Evolutionary conservation across 176 grass and related monocot genomes (phyloP).

Genomic region (Carex scoparia): DNA sequence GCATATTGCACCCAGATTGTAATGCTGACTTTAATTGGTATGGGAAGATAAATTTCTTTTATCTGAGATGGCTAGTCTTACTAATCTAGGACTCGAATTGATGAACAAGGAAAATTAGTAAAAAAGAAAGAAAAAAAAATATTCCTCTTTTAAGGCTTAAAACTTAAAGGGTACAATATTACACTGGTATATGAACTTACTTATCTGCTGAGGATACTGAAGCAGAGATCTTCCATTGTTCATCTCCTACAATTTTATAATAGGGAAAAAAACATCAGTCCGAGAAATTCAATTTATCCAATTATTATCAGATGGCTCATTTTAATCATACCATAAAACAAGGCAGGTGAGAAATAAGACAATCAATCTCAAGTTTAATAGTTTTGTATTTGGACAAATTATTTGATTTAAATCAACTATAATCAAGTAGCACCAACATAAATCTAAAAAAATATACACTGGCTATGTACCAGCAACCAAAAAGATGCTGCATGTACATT

Average conservation of each 20-base stretch:
- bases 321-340: background rate
- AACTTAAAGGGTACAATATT: background rate
- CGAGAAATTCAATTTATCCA: background rate
- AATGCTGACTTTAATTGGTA: no score
- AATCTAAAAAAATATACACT: background rate
- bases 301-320: background rate
- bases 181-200: slow-evolving; percentile 21
- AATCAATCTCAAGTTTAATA: background rate
- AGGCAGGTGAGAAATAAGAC: background rate
- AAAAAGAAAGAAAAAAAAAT: no score
- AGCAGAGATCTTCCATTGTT: slow-evolving; percentile 39
- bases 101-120: no score
- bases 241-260: background rate
- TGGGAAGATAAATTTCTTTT: no score
- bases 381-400: background rate
- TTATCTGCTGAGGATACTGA: slow-evolving; percentile 36
- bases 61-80: no score
- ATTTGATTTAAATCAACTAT: background rate
- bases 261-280: background rate
- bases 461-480: background rate
- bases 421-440: background rate
- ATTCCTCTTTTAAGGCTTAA: no score
- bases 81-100: no score
- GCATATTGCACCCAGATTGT: no score
- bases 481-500: background rate